Base-by-base conservation (phyloP, 1,139 yeast genomes). In the Candida sp. region DNA sequence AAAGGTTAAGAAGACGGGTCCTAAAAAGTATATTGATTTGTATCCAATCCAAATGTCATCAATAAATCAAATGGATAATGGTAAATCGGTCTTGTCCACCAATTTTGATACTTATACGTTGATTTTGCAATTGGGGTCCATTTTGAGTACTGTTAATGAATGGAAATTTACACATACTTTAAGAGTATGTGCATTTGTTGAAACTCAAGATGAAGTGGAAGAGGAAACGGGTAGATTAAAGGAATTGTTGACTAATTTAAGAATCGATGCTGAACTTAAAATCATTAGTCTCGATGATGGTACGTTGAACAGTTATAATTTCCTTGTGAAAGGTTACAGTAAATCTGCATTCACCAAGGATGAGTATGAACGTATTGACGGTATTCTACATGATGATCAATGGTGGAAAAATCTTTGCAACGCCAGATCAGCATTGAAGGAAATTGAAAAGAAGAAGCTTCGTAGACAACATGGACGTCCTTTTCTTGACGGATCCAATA, bases 11-110 rank as follows among this genome's bases (percentile, higher is more conserved):
- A 36, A 33, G 29, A 22, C 36, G 21, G 39, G 35, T 21, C 62
- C 63, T 38, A 77, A 74, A 48, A 75, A 76, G 47, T 84, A 69
- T 51, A 89, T 93, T 54, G 99, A 93, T 60, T 66, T 93, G 38
- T 93, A 93, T 61, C 99, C 99, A 0, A 90, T 93, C 53, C 99
- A 93, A 57, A 93, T 93, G 97, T 84, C 95, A 5, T 93, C 95
- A 1, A 81, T 84, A 42, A 79, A 86, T 45, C 75, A 78, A 41
- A 79, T 82, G 43, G 79, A 76, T 33, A 75, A 79, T 45, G 93
- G 93, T 6, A 79, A 80, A 45, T 79, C 87, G 12, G 83, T 88
- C 1, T 61, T 85, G 48, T 85, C 96, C 0, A 88, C 96, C 1
- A 93, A 93, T 57, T 89, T 93, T 58, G 99, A 93, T 60, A 93